Evolutionary conservation across 306 rosid species (phyloP), one percentile per base, ranked within the genome.

Genomic region (Cicer cuneatum): DNA sequence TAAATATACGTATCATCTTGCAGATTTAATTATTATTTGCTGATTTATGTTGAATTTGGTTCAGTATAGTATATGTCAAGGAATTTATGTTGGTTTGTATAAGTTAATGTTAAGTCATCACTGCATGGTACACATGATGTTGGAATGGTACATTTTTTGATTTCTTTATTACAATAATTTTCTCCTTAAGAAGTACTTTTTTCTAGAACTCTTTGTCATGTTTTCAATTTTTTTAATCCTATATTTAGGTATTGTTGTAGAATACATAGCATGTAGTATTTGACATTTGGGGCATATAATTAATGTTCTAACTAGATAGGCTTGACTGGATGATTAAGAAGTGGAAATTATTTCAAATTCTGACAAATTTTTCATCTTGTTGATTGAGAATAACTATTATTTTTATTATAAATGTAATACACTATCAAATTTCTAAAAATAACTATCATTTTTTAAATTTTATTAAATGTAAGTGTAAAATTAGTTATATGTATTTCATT

Each of bases 51-150:
- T 73, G 24, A 72, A 57, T 52, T 52, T 73, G 57, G 18, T 9
- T 15, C 37, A 47, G 59, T 67, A 45, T 52, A 58, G 57, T 18
- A 79, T 47, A 16, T 14, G 2, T 45, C 51, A n/a, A 75, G 56
- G 78, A 81, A 63, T 51, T 15, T 29, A n/a, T 53, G 73, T 68
- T 49, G 67, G 24, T 76, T 63, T 70, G 65, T 63, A 49, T 75
- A 33, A 7, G 38, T 49, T 59, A 56, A 33, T 74, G 39, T 59
- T 80, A 45, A 69, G 71, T 70, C 74, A 71, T 70, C 67, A n/a
- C 11, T 37, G 81, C 78, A 56, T 76, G 81, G 16, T 70, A 38
- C 64, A 56, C 78, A 76, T 39, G 71, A 56, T 76, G 78, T 81
- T 75, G 84, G 70, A 81, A 75, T 63, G 58, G 19, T 63, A 7